A percentile compares a stretch with the other conserved stretches of the same genome.
phyloP scores from a whole-genome alignment of 2,329 filamentous ascomycete genomes.

The Cladosporium sp. region DNA sequence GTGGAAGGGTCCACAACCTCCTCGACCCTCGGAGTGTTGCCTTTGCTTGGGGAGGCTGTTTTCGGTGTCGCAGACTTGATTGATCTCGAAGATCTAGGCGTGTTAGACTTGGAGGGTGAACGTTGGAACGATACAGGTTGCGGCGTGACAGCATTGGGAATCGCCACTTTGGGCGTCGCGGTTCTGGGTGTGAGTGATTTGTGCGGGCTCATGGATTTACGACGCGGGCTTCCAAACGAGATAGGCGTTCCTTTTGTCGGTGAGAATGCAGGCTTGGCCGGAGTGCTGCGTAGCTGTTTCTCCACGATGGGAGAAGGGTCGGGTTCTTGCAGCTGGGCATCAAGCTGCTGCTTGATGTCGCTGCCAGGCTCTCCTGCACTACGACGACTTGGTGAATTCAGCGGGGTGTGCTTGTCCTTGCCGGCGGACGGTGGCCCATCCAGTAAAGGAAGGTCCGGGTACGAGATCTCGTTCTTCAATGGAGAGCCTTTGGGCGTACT shows the following conservation, averaged over 20 bases:
- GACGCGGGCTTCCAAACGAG: constrained; percentile 1
- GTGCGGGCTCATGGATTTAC: constrained; percentile 8
- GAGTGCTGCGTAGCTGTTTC: constrained; percentile 24
- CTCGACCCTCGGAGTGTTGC: background rate
- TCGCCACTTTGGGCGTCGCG: background rate
- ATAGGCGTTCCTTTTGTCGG: constrained; percentile 14
- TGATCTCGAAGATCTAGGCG: background rate
- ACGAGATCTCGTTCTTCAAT: constrained; percentile 14
- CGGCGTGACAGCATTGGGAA: background rate
- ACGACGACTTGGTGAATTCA: background rate
- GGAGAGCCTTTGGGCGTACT: constrained; percentile 11
- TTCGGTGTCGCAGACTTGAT: background rate
- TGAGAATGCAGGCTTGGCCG: constrained; percentile 8
- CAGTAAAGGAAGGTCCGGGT: constrained; percentile 19
- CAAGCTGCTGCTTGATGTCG: constrained; percentile 12
- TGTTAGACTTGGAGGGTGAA: background rate
- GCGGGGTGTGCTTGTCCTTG: background rate
- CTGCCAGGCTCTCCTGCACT: constrained; percentile 9
- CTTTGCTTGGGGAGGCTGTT: background rate
- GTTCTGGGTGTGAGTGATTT: constrained; percentile 9
- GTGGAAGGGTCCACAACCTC: background rate
- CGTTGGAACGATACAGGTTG: background rate
- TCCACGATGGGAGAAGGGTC: constrained; percentile 23
- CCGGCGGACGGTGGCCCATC: background rate
- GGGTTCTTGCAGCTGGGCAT: constrained; percentile 17